Percentiles rank a stretch among this genome's conserved stretches.
Conservation (phyloP, 768 basidiomycete species). For the Rhizopogon rudus region DNA sequence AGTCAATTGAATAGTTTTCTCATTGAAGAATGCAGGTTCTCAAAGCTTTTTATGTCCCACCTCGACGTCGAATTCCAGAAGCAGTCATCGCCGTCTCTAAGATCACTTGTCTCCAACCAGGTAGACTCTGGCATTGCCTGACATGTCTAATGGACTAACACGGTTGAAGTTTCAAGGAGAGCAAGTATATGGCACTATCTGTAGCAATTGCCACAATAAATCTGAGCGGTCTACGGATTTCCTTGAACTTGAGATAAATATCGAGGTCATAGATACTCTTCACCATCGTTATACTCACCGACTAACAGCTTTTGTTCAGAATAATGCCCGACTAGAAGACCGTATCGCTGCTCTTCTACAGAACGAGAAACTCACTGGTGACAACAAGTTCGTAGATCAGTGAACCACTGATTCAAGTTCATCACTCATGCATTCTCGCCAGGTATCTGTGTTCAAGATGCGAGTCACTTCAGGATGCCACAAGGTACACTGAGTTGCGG, state of each 20-base stretch:
- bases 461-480: conserved; percentile 69
- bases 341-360: conserved; percentile 60
- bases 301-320: conserved; percentile 34
- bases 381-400: conserved; percentile 60
- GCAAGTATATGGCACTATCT: conserved; percentile 76
- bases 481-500: conserved; percentile 65
- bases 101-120: conserved; percentile 69
- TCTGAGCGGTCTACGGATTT: conserved; percentile 74
- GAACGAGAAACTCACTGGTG: conserved; percentile 70
- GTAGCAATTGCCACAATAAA: conserved; percentile 58
- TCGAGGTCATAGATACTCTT: conserved; percentile 45
- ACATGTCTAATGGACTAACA: conserved; percentile 2
- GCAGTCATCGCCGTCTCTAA: conserved; percentile 58
- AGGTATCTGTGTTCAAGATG: conserved; percentile 85
- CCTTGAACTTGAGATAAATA: conserved; percentile 82
- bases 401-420: background rate
- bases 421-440: conserved; percentile 1
- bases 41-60: conserved; percentile 90
- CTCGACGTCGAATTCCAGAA: conserved; percentile 85
- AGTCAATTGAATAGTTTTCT: conserved; percentile 1
- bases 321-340: conserved; percentile 68
- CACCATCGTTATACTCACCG: background rate
- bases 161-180: conserved; percentile 77
- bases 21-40: conserved; percentile 54
- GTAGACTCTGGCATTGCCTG: conserved; percentile 28